Percentiles rank a stretch among this genome's conserved stretches.
These are phyloP conservation scores for Endoconidiophora polonica DNA, from an alignment of 2,329 filamentous ascomycete species.

Conservation along the genomic window DNA sequence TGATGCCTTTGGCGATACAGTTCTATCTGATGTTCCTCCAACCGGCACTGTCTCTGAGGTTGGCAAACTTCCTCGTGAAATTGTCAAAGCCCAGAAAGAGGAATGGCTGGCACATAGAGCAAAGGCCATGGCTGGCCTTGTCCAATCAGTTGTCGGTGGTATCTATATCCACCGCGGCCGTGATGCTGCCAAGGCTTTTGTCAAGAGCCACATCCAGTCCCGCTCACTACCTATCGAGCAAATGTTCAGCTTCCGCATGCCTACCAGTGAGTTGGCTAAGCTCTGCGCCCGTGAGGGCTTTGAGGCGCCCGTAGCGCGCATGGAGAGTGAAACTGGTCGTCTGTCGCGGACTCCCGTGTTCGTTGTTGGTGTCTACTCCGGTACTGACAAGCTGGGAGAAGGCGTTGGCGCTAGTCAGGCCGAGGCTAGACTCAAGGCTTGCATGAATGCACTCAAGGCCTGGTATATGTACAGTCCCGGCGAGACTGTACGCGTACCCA, in stretches of 20 bases:
- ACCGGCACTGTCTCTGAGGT: conserved; percentile 8
- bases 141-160: conserved; percentile 68
- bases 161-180: conserved; percentile 75
- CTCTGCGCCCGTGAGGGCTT: conserved; percentile 84
- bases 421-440: conserved; percentile 61
- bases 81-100: conserved; percentile 15
- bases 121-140: conserved; percentile 55
- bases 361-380: conserved; percentile 86
- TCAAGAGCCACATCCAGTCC: conserved; percentile 67
- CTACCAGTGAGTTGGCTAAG: conserved; percentile 65
- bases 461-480: conserved; percentile 93
- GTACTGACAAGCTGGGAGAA: conserved; percentile 80
- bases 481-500: conserved; percentile 46
- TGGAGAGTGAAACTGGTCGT: conserved; percentile 83
- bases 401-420: conserved; percentile 65
- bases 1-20: conserved; percentile 62
- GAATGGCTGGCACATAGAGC: conserved; percentile 55
- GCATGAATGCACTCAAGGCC: conserved; percentile 70
- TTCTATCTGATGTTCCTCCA: conserved; percentile 18
- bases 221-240: conserved; percentile 58
- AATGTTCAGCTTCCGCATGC: conserved; percentile 72
- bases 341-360: conserved; percentile 74
- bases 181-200: conserved; percentile 64
- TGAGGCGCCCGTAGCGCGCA: conserved; percentile 66
- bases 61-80: conserved; percentile 13